Conservation (phyloP, 805 yeast species). For the Cyberlindnera maritima region DNA sequence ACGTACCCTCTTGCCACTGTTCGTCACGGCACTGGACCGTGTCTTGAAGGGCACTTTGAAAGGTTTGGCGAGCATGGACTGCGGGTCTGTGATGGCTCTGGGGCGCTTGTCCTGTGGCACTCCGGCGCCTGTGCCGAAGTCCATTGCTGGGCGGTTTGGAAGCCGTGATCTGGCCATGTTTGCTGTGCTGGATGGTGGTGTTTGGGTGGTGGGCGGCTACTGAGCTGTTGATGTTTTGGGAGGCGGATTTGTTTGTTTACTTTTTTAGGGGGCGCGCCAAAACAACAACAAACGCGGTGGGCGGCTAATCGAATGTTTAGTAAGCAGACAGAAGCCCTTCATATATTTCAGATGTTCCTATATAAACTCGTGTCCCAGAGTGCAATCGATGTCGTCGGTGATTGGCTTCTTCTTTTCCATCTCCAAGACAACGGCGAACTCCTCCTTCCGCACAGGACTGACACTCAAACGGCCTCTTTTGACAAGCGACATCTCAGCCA, state of each 20-base stretch:
- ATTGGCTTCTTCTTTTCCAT: slow-evolving; percentile 32
- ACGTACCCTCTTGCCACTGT: slow-evolving; percentile 25
- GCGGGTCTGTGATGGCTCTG: slow-evolving; percentile 50
- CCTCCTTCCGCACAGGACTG: slow-evolving; percentile 43
- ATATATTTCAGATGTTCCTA: too few species aligned
- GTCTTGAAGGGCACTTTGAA: slow-evolving; percentile 60
- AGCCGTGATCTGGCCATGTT: slow-evolving; percentile 34
- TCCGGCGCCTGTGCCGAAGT: slow-evolving; percentile 69
- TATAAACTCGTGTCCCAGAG: slow-evolving; percentile 22
- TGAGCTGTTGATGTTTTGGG: background rate
- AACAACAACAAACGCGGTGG: background rate
- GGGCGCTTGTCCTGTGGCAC: slow-evolving; percentile 55
- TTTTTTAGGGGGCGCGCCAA: background rate
- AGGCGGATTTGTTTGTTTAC: slow-evolving; percentile 7
- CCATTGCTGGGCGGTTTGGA: slow-evolving; percentile 43
- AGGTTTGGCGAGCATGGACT: slow-evolving; percentile 56
- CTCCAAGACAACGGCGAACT: slow-evolving; percentile 38
- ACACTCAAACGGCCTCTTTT: slow-evolving; percentile 52
- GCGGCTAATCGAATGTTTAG: background rate
- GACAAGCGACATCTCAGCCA: slow-evolving; percentile 42
- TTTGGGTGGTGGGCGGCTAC: background rate
- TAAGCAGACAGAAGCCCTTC: too few species aligned
- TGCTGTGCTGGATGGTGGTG: background rate
- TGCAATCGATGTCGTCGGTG: slow-evolving; percentile 34
- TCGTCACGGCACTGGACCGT: slow-evolving; percentile 24